Conservation (phyloP, 305 asterid species). For the Solanum hybrid region DNA sequence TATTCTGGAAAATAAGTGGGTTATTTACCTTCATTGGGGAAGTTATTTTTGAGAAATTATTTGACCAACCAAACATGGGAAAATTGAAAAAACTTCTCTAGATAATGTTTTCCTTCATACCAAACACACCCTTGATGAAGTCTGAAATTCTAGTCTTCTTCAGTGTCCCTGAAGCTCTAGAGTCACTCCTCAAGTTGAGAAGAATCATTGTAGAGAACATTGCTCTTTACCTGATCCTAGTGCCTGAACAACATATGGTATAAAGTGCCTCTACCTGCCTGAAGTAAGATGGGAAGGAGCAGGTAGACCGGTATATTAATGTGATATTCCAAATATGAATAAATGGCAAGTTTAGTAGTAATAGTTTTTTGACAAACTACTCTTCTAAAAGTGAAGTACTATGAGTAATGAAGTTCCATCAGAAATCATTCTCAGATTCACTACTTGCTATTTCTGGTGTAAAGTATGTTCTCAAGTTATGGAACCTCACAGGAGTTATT, state of each 20-base stretch:
- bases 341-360: background rate
- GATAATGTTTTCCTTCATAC: background rate
- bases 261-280: background rate
- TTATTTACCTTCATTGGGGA: background rate
- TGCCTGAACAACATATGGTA: background rate
- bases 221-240: background rate
- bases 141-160: background rate
- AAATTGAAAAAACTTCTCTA: background rate
- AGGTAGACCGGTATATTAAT: background rate
- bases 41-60: background rate
- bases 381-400: background rate
- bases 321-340: background rate
- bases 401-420: slow-evolving; percentile 3
- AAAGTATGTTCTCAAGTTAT: slow-evolving; percentile 43
- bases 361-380: background rate
- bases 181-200: background rate
- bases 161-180: background rate
- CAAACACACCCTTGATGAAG: background rate
- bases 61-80: background rate
- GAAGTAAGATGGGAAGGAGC: background rate
- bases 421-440: slow-evolving; percentile 67
- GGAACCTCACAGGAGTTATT: slow-evolving; percentile 44
- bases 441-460: slow-evolving; percentile 32
- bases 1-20: background rate
- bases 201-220: background rate